Evolutionary conservation across 2,329 filamentous ascomycete species (phyloP), one percentile per base, ranked within the genome.

Genomic region (Epichloe amarillans): DNA sequence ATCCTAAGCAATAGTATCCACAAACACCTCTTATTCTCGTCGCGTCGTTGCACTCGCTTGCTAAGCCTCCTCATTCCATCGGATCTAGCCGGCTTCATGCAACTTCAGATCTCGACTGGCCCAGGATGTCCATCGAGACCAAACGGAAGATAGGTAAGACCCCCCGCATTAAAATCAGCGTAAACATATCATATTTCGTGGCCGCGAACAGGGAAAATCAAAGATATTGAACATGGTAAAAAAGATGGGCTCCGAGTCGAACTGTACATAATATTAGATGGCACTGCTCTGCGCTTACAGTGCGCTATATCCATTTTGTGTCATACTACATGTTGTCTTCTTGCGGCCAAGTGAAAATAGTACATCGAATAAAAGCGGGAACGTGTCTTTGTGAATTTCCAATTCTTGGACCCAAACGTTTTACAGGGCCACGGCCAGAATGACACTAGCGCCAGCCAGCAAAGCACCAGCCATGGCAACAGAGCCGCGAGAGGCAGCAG

Each of bases 341-440:
- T 54, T 50, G 52, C 53, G 54, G 55, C 53, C 56, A 51, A 46
- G 49, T 57, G 50, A 55, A 58, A 54, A 53, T 21, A 52, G 57
- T 61, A 59, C 54, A 61, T 53, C 55, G 54, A 59, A 61, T 46
- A 50, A 51, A 58, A 58, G 46, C 19, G 40, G 45, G 17, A 35
- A 5, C 33, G 14, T 37, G 30, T 37, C 40, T 50, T 50, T 12
- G 19, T 15, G 19, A 47, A 36, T 21, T 36, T 47, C 38, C 53
- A 56, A 40, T 33, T 39, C 19, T 26, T 47, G 12, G 36, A n/a
- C 11, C 30, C 15, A 8, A 10, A 3, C 14, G 6, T 7, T 30
- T 41, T 59, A 65, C 54, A 60, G 59, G 47, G 67, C 53, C 58
- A 64, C 64, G 40, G 61, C 63, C 33, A 62, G 23, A 21, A 63